phyloP scores from a whole-genome alignment of 2,329 filamentous ascomycete genomes.

The Pyrenochaeta sp. region DNA sequence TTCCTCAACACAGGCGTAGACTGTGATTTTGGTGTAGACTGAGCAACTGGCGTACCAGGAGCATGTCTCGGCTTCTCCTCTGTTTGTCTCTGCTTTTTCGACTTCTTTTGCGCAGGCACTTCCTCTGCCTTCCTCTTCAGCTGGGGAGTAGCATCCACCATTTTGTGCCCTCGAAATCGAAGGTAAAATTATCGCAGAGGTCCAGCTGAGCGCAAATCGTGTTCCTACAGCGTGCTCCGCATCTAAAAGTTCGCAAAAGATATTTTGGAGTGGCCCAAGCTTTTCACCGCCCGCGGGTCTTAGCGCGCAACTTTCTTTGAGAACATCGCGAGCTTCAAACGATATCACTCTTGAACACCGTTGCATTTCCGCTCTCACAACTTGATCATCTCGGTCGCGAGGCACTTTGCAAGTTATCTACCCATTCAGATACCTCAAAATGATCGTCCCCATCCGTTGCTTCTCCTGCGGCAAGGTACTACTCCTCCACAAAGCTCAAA shows the following conservation, averaged over 20 bases:
- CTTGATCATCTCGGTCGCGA: constrained; percentile 3
- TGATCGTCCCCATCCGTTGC: constrained; percentile 99
- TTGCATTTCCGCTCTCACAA: neutral
- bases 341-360: constrained; percentile 11
- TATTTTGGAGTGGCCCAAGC: constrained; percentile 36
- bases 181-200: neutral
- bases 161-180: constrained; percentile 8
- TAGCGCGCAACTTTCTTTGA: constrained; percentile 49
- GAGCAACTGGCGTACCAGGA: constrained; percentile 18
- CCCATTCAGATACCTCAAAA: constrained; percentile 58
- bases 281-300: constrained; percentile 42
- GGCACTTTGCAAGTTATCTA: neutral
- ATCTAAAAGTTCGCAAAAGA: constrained; percentile 31
- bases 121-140: constrained; percentile 44
- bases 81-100: constrained; percentile 39
- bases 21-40: constrained; percentile 22
- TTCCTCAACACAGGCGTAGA: constrained; percentile 20
- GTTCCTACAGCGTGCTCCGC: neutral
- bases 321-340: constrained; percentile 25
- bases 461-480: constrained; percentile 98
- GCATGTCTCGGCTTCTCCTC: constrained; percentile 28
- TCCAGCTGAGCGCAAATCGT: neutral
- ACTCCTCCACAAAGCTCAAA: constrained; percentile 10
- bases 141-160: constrained; percentile 37
- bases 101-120: constrained; percentile 37